These are phyloP conservation scores for Colletotrichum liriopes DNA, from an alignment of 2,329 filamentous ascomycete species.

Conservation along the genomic window DNA sequence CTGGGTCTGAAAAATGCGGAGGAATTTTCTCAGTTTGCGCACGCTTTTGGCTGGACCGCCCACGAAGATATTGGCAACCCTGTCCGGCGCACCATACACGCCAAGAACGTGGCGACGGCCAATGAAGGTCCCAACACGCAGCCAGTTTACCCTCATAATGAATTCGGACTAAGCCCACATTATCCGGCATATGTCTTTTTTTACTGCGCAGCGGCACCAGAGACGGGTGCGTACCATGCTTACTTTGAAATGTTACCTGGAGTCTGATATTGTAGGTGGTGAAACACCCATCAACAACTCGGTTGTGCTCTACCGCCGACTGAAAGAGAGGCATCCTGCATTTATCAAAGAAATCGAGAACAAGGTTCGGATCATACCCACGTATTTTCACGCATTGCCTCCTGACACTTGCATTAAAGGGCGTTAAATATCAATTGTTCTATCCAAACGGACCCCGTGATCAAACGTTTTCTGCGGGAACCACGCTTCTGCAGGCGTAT, in stretches of 20 bases:
- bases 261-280: slow-evolving; percentile 37
- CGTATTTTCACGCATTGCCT: background rate
- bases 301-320: slow-evolving; percentile 44
- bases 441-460: slow-evolving; percentile 45
- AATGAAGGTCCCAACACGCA: slow-evolving; percentile 49
- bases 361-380: slow-evolving; percentile 34
- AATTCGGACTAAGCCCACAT: slow-evolving; percentile 48
- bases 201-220: slow-evolving; percentile 45
- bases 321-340: slow-evolving; percentile 44
- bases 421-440: slow-evolving; percentile 47
- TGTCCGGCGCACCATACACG: slow-evolving; percentile 46
- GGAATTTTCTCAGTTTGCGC: slow-evolving; percentile 47
- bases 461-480: slow-evolving; percentile 45
- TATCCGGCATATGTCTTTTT: slow-evolving; percentile 49
- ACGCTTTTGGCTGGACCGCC: slow-evolving; percentile 47
- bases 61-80: slow-evolving; percentile 49
- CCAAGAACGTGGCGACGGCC: slow-evolving; percentile 48
- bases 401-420: slow-evolving; percentile 20
- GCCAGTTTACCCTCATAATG: slow-evolving; percentile 48
- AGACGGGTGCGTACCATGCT: slow-evolving; percentile 40
- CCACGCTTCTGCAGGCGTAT: slow-evolving; percentile 47
- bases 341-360: slow-evolving; percentile 45
- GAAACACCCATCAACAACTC: slow-evolving; percentile 49
- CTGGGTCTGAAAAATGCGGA: slow-evolving; percentile 44
- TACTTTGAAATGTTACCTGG: background rate